Evolutionary conservation across 495 filamentous ascomycete genomes (phyloP).

Genomic region (Neurospora intermedia): DNA sequence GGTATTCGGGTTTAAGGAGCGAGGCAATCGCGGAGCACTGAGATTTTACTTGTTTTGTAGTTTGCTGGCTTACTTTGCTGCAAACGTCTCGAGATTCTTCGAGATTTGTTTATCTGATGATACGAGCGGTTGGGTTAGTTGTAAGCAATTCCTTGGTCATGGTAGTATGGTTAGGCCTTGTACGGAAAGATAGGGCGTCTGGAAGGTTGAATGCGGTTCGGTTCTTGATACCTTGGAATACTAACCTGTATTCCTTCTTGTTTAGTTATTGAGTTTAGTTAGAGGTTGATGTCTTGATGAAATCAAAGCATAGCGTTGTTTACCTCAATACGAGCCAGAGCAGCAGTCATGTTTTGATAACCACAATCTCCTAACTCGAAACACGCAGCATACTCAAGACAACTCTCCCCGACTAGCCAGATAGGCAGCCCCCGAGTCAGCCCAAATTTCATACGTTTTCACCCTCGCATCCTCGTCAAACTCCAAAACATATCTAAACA

Average conservation of each 20-base stretch:
- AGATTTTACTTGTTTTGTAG: background rate
- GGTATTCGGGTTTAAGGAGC: constrained; percentile 41
- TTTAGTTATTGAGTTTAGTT: background rate
- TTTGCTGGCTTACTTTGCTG: background rate
- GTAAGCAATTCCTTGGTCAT: background rate
- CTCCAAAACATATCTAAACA: constrained; percentile 44
- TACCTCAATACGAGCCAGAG: background rate
- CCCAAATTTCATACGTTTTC: constrained; percentile 48
- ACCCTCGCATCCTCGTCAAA: constrained; percentile 37
- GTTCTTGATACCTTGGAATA: background rate
- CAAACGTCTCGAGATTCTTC: background rate
- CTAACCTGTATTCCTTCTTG: background rate
- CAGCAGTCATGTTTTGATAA: too few relatives aligned
- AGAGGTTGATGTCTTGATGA: background rate
- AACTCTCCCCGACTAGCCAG: constrained; percentile 42
- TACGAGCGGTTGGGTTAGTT: background rate
- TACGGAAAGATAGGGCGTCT: background rate
- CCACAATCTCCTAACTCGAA: background rate
- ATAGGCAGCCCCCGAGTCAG: constrained; percentile 54
- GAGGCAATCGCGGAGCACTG: background rate
- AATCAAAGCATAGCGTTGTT: background rate
- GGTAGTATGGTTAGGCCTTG: background rate
- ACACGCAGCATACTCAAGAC: background rate
- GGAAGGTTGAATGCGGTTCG: background rate
- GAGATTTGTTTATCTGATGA: background rate